Evolutionary conservation across 345 rosid species (phyloP).

Genomic region (Populus pruinosa): DNA sequence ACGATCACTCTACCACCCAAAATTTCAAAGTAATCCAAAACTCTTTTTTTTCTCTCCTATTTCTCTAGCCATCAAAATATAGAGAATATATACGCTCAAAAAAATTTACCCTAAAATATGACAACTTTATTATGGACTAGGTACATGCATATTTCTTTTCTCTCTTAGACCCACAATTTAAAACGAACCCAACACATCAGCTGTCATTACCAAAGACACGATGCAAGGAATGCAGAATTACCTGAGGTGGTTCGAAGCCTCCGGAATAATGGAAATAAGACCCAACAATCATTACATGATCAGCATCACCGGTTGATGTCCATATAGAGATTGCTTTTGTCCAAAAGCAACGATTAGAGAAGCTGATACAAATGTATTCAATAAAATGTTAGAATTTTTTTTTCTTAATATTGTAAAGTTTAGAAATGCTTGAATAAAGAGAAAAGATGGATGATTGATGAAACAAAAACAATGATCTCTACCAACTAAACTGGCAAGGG

Average conservation of each 20-base stretch:
- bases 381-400: not conserved
- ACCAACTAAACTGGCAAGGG: not conserved
- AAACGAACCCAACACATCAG: too few relatives aligned
- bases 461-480: not conserved
- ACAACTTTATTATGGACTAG: too few relatives aligned
- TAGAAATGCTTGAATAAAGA: not conserved
- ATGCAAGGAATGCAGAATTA: constrained; percentile 4
- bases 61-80: too few relatives aligned
- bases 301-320: constrained; percentile 89
- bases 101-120: too few relatives aligned
- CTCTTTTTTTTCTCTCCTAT: too few relatives aligned
- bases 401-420: too few relatives aligned
- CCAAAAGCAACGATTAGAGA: constrained; percentile 83
- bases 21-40: too few relatives aligned
- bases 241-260: constrained; percentile 92
- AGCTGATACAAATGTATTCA: constrained; percentile 42
- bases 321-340: constrained; percentile 91
- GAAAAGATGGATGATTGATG: not conserved
- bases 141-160: too few relatives aligned
- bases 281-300: constrained; percentile 80
- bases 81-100: too few relatives aligned
- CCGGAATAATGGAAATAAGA: constrained; percentile 86
- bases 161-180: too few relatives aligned
- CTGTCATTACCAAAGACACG: not conserved
- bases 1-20: too few relatives aligned